Evolutionary conservation across 306 rosid genomes (phyloP), one percentile per base, ranked within the genome.

Genomic region (Gleditsia sinensis): DNA sequence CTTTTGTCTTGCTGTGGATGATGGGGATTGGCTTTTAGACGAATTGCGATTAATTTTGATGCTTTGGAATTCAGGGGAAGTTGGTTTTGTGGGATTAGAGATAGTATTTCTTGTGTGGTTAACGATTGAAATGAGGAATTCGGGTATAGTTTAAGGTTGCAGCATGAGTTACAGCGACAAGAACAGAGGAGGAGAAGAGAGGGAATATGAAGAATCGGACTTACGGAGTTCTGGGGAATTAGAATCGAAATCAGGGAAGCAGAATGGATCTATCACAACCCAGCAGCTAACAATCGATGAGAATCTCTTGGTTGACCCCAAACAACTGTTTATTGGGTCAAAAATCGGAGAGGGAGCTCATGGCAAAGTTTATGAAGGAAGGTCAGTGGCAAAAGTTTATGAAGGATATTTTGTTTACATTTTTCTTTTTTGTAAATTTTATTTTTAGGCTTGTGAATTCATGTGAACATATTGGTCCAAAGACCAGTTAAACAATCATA

Each of bases 271-370:
- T 2, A 34, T 82, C 1, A 67, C 91, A 27, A 81, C 67, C 14
- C 68, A 58, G 23, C 92, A 78, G 77, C 70, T 90, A 56, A 80
- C 89, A 28, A 90, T 94, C 34, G 97, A 94, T 75, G 96, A 91
- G 36, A 91, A 80, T 70, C 89, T 91, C 74, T 80, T 94, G 75
- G 98, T 94, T 72, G 98, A 91, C 66, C 98, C 98, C 5, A 94
- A 87, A 69, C 79, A 88, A 24, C 80, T 94, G 60, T 90, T 91
- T 77, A 92, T 94, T 72, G 98, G 95, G 62, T 60, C 96, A 0
- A 91, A 88, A 80, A 90, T 94, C 37, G 98, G 98, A 0, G 98
- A 94, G 74, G 98, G 98, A 69, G 98, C 98, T 50, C 98, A 94
- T 79, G 98, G 98, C 2, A 94, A 86, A 79, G 98, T 94, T 64